Evolutionary conservation across 352 stramenopile species (phyloP).

Genomic region (Globisporangium spiculum): DNA sequence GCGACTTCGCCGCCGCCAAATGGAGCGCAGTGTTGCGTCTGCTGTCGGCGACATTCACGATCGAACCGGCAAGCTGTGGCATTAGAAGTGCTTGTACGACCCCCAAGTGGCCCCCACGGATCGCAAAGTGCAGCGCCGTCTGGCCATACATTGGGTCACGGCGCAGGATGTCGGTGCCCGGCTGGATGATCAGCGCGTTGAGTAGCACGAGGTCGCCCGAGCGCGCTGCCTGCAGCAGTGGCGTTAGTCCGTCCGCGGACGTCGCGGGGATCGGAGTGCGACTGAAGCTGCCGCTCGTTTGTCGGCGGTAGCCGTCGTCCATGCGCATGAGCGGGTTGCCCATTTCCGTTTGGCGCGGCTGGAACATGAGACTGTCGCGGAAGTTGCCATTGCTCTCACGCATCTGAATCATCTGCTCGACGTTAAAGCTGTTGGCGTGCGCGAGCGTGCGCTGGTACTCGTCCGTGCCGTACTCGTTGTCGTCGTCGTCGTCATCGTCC

Average conservation of each 20-base stretch:
- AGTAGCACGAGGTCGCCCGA: conserved; percentile 62
- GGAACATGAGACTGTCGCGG: conserved; percentile 45
- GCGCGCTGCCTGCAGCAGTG: conserved; percentile 58
- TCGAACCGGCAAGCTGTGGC: conserved; percentile 56
- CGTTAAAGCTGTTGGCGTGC: conserved; percentile 54
- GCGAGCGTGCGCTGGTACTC: conserved; percentile 27
- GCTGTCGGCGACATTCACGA: conserved; percentile 71
- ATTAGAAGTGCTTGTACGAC: conserved; percentile 68
- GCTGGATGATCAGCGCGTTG: conserved; percentile 69
- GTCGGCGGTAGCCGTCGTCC: conserved; percentile 57
- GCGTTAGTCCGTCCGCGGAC: conserved; percentile 58
- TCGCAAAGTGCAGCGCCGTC: conserved; percentile 68
- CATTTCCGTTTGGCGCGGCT: conserved; percentile 48
- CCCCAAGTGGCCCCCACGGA: conserved; percentile 58
- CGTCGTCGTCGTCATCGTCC: conserved; percentile 30
- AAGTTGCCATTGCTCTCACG: conserved; percentile 37
- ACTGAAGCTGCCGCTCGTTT: conserved; percentile 21
- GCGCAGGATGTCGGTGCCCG: conserved; percentile 63
- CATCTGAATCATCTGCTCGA: conserved; percentile 59
- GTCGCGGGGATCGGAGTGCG: conserved; percentile 12
- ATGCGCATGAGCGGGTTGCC: conserved; percentile 71
- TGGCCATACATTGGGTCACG: conserved; percentile 66
- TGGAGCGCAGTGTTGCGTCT: conserved; percentile 62
- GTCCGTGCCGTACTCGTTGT: conserved; percentile 15
- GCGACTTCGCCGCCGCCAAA: conserved; percentile 56